Base-by-base conservation (phyloP, 768 basidiomycete species). In the Neoboletus magnificus region DNA sequence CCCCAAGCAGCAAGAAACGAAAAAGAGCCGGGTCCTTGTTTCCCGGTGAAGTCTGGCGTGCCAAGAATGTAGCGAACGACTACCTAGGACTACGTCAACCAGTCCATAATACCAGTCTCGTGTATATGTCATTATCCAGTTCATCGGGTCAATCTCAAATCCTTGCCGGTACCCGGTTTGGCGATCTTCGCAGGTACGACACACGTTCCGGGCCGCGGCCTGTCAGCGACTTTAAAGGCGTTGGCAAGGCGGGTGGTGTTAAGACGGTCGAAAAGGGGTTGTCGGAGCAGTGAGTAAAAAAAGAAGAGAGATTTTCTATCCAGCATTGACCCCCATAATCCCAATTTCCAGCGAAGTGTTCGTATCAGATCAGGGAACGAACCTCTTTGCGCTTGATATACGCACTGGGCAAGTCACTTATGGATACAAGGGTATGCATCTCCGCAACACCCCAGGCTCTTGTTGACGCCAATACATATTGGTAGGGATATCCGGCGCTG, bases 1-100 rank as follows among this genome's bases (percentile, higher is more conserved):
- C 64, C 2, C 35, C 62, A 12, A 49, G 22, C 36, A 49, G 33
- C 63, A 50, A 66, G 18, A 84, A 81, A 63, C 86, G 89, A 64
- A 73, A 87, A 61, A 86, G 86, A 68, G 73, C 71, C 5, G 80
- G 83, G 5, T 70, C 76, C 2, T 63, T 91, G 3, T 80, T 91
- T 47, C 79, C 85, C 0, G 88, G 82, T 0, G 92, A 94, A 73
- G 63, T 86, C 5, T 94, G 92, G 92, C 77, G 91, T 53, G 91
- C 91, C 11, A 88, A 86, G 70, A 93, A 94, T 67, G 87, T 90
- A 5, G 79, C 84, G n/a, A 88, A 92, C 61, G 91, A 94, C 62
- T 67, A 73, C 44, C 77, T 94, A 5, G 82, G 81, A 46, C 79
- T 94, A 16, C 86, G 92, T 15, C 87, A 88, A 61, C 90, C 90